phyloP scores from a whole-genome alignment of 225 moss, liverwort and hornwort species.

The Bryum argenteum region DNA sequence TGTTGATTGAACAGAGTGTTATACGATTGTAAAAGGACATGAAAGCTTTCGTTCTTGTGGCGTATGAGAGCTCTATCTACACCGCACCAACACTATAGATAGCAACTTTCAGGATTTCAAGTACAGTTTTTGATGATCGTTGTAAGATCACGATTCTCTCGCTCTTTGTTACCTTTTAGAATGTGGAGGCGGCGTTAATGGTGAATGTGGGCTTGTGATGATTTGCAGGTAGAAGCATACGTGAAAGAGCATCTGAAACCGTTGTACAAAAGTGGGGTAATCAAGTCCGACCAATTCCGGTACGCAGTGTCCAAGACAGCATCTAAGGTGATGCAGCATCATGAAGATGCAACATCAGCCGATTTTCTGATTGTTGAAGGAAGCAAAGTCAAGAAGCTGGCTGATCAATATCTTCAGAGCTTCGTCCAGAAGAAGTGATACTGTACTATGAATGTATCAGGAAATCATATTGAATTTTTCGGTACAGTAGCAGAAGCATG shows the following conservation, averaged over 20 bases:
- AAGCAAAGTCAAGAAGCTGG: slow-evolving; percentile 90
- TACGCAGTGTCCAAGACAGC: slow-evolving; percentile 85
- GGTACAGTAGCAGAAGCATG: no score
- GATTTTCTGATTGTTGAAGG: slow-evolving; percentile 95
- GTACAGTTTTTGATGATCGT: no score
- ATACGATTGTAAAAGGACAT: no score
- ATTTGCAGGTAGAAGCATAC: slow-evolving; percentile 86
- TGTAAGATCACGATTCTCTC: no score
- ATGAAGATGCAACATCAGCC: slow-evolving; percentile 75
- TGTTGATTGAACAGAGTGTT: no score
- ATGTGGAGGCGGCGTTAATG: no score
- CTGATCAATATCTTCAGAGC: slow-evolving; percentile 92
- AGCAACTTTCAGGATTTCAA: background rate
- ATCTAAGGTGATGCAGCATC: slow-evolving; percentile 98
- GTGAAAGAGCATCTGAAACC: slow-evolving; percentile 94
- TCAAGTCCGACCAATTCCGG: slow-evolving; percentile 86
- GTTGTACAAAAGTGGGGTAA: slow-evolving; percentile 88
- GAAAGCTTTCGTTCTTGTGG: no score
- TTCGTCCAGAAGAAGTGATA: slow-evolving; percentile 62
- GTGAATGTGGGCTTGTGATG: background rate
- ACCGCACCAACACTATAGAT: no score
- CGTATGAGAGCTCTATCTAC: no score
- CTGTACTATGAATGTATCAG: no score
- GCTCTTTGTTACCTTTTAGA: no score
- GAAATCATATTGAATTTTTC: no score